Conservation (phyloP, 108 stramenopile genomes). For the Conticribra weissflogii region DNA sequence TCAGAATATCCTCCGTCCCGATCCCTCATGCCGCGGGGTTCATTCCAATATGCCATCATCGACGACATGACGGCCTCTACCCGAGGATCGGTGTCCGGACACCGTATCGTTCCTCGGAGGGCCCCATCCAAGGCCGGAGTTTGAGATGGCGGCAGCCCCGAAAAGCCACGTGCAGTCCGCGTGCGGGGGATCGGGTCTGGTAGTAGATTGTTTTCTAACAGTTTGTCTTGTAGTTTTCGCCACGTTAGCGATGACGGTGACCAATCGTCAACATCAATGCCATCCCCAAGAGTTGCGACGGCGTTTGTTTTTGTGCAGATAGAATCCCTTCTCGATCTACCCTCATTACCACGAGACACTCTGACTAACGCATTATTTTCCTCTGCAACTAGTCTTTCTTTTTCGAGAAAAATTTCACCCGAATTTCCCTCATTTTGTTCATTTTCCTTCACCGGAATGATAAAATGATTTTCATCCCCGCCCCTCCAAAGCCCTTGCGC, state of each 20-base stretch:
- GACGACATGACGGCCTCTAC: slow-evolving; percentile 26
- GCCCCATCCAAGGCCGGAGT: slow-evolving; percentile 69
- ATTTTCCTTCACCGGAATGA: slow-evolving; percentile 24
- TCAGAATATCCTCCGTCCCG: slow-evolving; percentile 48
- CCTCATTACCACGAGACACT: no score
- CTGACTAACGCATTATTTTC: no score
- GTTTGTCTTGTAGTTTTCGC: slow-evolving; percentile 21
- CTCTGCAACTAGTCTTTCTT: no score
- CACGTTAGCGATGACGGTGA: slow-evolving; percentile 13
- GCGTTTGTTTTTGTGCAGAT: background rate
- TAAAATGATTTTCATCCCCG: slow-evolving; percentile 29
- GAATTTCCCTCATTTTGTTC: background rate
- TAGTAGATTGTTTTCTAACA: slow-evolving; percentile 30
- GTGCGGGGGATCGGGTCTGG: slow-evolving; percentile 28
- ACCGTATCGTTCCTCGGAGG: slow-evolving; percentile 45
- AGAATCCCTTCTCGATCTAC: background rate
- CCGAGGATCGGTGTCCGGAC: slow-evolving; percentile 30
- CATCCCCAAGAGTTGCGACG: background rate
- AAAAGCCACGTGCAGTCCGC: slow-evolving; percentile 63
- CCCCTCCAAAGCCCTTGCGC: slow-evolving; percentile 31
- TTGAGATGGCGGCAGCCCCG: slow-evolving; percentile 60
- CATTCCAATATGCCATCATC: slow-evolving; percentile 78
- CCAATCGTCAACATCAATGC: background rate
- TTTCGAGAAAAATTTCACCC: no score
- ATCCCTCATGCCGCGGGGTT: slow-evolving; percentile 64